Percentiles rank a stretch among this genome's conserved stretches.
Conservation (phyloP, 140 eudicot species). For the Cichorium intybus region DNA sequence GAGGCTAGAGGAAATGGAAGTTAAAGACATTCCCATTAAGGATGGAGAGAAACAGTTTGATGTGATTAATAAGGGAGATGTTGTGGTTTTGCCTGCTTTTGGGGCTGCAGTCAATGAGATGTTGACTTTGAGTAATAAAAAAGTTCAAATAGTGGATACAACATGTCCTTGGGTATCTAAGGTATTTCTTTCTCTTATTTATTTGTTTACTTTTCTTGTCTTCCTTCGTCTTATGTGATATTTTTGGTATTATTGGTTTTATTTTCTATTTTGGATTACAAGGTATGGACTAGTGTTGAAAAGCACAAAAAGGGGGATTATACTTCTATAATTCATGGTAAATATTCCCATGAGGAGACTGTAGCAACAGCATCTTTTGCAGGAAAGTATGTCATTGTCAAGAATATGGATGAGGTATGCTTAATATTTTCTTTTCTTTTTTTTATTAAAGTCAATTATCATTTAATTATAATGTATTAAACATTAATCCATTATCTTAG, state of each 20-base stretch:
- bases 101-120: constrained; percentile 94
- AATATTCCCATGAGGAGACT: constrained; percentile 86
- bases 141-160: constrained; percentile 92
- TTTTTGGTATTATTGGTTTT: not conserved
- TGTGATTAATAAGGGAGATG: constrained; percentile 71
- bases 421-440: not conserved
- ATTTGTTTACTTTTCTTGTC: not conserved
- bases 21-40: constrained; percentile 52
- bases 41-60: constrained; percentile 79
- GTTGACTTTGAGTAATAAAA: constrained; percentile 65
- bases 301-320: constrained; percentile 87
- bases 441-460: not conserved
- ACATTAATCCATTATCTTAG: constrained; percentile 28
- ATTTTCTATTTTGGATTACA: constrained; percentile 2
- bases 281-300: constrained; percentile 89
- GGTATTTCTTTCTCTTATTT: constrained; percentile 40
- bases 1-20: constrained; percentile 74
- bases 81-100: constrained; percentile 92
- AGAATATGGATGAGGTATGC: constrained; percentile 79
- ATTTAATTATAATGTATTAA: not conserved
- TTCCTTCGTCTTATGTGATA: not conserved
- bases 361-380: constrained; percentile 98
- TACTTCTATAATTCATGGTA: constrained; percentile 91
- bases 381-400: constrained; percentile 72
- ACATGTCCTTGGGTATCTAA: constrained; percentile 98